phyloP scores from a whole-genome alignment of 495 filamentous ascomycete genomes.

The Hypoxylon intermedium region DNA sequence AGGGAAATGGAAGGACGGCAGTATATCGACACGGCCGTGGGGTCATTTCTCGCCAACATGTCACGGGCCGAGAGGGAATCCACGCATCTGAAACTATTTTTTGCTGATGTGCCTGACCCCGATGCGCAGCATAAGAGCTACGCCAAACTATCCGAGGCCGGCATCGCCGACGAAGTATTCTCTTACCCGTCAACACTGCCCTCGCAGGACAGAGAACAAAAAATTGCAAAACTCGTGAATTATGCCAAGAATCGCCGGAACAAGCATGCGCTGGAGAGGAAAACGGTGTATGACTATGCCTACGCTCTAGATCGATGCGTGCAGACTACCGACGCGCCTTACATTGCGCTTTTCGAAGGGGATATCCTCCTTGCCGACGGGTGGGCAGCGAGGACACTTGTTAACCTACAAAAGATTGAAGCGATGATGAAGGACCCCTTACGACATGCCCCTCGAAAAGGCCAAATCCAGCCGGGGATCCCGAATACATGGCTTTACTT shows the following conservation, averaged over 20 bases:
- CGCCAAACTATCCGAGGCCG: conserved; percentile 18
- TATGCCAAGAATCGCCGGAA: conserved; percentile 38
- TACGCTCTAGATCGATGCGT: conserved; percentile 52
- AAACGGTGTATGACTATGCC: conserved; percentile 52
- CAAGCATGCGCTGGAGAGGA: conserved; percentile 39
- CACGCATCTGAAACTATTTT: conserved; percentile 45
- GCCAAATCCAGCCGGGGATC: conserved; percentile 26
- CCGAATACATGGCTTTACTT: conserved; percentile 56
- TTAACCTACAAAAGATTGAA: conserved; percentile 45
- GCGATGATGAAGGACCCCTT: conserved; percentile 38
- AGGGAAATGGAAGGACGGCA: conserved; percentile 42
- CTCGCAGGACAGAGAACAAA: conserved; percentile 19
- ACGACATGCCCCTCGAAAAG: conserved; percentile 23
- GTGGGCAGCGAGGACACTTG: conserved; percentile 53
- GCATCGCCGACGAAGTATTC: conserved; percentile 39
- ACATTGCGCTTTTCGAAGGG: conserved; percentile 58
- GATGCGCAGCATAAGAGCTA: conserved; percentile 41
- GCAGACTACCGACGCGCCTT: conserved; percentile 47
- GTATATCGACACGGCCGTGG: conserved; percentile 47
- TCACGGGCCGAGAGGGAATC: conserved; percentile 43
- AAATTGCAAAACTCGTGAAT: conserved; percentile 33
- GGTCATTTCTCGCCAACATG: conserved; percentile 48
- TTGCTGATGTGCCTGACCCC: conserved; percentile 43
- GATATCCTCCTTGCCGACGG: conserved; percentile 57
- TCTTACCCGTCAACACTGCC: conserved; percentile 38